Evolutionary conservation across 331 rosid genomes (phyloP).

Genomic region (Pyracantha coccinea): DNA sequence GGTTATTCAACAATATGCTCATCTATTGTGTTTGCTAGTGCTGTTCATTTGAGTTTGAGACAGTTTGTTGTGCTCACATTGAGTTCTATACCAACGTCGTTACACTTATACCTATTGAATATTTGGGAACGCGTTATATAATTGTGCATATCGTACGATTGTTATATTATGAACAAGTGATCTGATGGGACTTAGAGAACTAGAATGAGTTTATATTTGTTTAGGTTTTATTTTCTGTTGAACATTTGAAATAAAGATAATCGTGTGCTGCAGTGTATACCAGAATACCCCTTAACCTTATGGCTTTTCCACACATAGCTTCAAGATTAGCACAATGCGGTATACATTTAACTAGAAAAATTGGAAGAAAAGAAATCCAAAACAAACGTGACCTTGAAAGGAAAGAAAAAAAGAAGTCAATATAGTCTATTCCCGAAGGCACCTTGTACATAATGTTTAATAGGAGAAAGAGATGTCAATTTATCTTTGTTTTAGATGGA

Average conservation of each 20-base stretch:
- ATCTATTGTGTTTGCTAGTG: constrained; percentile 31
- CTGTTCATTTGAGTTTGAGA: constrained; percentile 23
- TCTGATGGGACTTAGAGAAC: not conserved
- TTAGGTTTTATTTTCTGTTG: not conserved
- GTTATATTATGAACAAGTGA: not conserved
- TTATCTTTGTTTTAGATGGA: not conserved
- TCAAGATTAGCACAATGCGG: not conserved
- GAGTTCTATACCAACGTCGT: not conserved
- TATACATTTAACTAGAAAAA: not conserved
- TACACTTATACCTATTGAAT: not conserved
- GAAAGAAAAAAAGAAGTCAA: not conserved
- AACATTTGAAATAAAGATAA: not conserved
- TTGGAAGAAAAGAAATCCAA: too few relatives aligned
- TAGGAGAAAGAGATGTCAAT: not conserved
- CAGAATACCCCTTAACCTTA: not conserved
- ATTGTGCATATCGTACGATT: not conserved
- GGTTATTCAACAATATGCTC: constrained; percentile 29
- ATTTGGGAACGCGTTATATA: not conserved
- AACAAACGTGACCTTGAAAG: not conserved
- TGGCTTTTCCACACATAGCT: not conserved
- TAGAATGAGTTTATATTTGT: not conserved
- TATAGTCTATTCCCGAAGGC: not conserved
- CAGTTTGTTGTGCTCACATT: constrained; percentile 13
- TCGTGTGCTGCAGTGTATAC: not conserved
- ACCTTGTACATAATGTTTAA: not conserved